Evolutionary conservation across 768 basidiomycete genomes (phyloP), one percentile per base, ranked within the genome.

Genomic region (Leucosporidium creatinivorum): DNA sequence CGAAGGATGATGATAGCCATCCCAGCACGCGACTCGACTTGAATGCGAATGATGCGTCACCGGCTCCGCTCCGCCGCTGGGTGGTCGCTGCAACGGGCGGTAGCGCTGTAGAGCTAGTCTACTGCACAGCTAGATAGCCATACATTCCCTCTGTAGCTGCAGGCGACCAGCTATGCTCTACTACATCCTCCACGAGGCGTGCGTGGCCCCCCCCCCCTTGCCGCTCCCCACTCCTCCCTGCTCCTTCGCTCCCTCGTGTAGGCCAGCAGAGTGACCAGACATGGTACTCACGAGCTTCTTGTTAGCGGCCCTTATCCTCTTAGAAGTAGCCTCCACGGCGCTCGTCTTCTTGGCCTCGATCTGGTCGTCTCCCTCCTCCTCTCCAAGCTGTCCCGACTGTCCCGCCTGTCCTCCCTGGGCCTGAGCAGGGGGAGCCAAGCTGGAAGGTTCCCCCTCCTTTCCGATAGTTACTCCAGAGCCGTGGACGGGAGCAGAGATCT

Each of bases 231-330:
- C 18, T 1, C n/a, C n/a, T n/a, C n/a, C n/a, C n/a, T n/a, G n/a
- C n/a, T n/a, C n/a, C n/a, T n/a, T n/a, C 25, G 19, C 15, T 30
- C 5, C 12, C 17, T 10, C 12, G 33, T 3, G 13, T 12, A 39
- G 21, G 21, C 8, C 8, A 44, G 8, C 39, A 44, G 2, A 44
- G 39, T 13, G 5, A 33, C 5, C 33, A 19, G 31, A 26, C n/a
- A 12, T n/a, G n/a, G 28, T 25, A 73, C 74, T 59, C 54, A 76
- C 75, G 21, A 76, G 51, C 65, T 76, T 76, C 73, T 76, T 76
- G 63, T 65, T 64, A n/a, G 65, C 59, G 0, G 72, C 68, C 52
- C 69, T 71, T 54, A 76, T 23, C 21, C 74, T 54, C 70, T 76
- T 76, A 33, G 31, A 39, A 28, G 68, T 62, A 23, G 69, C 66